phyloP scores from a whole-genome alignment of 1,139 yeast species.

The Meyerozyma athensensis region DNA sequence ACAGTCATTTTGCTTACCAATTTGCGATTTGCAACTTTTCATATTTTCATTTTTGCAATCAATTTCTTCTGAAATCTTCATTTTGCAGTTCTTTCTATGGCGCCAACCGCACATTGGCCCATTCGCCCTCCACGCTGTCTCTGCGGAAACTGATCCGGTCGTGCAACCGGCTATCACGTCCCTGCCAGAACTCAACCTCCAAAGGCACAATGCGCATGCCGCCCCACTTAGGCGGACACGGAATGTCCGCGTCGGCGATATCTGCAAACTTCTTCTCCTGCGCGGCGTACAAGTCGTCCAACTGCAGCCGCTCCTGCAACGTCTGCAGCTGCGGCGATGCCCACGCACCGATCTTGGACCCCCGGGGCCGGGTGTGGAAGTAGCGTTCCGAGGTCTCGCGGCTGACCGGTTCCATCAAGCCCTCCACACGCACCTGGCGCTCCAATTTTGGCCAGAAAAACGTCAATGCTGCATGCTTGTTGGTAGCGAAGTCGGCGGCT shows the following conservation, averaged over 20 bases:
- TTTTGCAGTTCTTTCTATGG: constrained; percentile 37
- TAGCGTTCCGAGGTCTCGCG: constrained; percentile 73
- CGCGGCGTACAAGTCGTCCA: constrained; percentile 49
- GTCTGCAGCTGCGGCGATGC: constrained; percentile 81
- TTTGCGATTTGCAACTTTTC: neutral
- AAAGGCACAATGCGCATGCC: constrained; percentile 84
- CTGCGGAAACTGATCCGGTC: constrained; percentile 80
- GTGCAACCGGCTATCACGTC: constrained; percentile 83
- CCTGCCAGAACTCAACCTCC: constrained; percentile 97
- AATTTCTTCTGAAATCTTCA: no score
- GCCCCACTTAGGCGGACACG: constrained; percentile 96
- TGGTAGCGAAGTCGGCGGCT: constrained; percentile 60
- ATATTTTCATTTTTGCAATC: neutral
- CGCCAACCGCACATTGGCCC: constrained; percentile 69
- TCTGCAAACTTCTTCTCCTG: constrained; percentile 57
- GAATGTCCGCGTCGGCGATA: constrained; percentile 54
- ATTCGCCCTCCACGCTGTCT: constrained; percentile 41
- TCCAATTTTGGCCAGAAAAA: constrained; percentile 91
- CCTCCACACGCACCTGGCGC: constrained; percentile 92
- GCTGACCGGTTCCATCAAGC: constrained; percentile 67
- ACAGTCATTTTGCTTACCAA: no score
- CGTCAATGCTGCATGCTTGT: constrained; percentile 77
- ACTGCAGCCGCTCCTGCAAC: constrained; percentile 53
- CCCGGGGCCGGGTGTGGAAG: constrained; percentile 84
- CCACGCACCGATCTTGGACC: constrained; percentile 95